Base-by-base conservation (phyloP, 805 yeast species). In the Cyberlindnera americana region DNA sequence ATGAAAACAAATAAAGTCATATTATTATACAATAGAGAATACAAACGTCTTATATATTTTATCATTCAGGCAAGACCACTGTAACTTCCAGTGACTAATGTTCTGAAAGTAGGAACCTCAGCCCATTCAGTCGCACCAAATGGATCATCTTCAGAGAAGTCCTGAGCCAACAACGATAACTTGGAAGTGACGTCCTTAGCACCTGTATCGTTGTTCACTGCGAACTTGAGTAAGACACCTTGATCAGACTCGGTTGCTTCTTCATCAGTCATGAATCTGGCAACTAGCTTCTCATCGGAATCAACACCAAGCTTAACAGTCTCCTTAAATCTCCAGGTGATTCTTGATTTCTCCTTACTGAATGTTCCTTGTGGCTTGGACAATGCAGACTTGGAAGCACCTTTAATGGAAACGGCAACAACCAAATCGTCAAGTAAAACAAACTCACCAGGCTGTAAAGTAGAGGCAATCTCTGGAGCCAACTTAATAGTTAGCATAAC, bases 301-400 rank as follows among this genome's bases (percentile, higher is more conserved):
- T 59, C 59, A 14, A 35, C 35, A 19, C 51, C 50, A 17, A 78
- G 52, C 4, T 51, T 56, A 10, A 74, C 52, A 11, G 72, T 67
- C 33, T 65, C 68, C 41, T 50, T 65, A 50, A 79, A 78, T 57
- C 83, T 77, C 96, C 97, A 90, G 1, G 93, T 82, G 42, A 93
- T 81, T 62, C 97, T 77, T 50, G 78, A 82, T 56, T 78, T 81
- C 37, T 89, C 97, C 55, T 78, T 83, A 62, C 83, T 87, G 70
- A 89, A 91, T 1, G 95, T 77, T 41, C 97, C 98, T 40, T 84
- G 81, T 5, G 99, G 99, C 59, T 85, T 87, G 3, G 95, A 83
- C 46, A 89, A 79, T 1, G 96, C 97, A 2, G 79, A 66, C 3
- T 83, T 73, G 14, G 77, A 72, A 10, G 84, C 81, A 26, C 81